Evolutionary conservation across 2,329 filamentous ascomycete genomes (phyloP).

Genomic region (Leptographium wingfieldii): DNA sequence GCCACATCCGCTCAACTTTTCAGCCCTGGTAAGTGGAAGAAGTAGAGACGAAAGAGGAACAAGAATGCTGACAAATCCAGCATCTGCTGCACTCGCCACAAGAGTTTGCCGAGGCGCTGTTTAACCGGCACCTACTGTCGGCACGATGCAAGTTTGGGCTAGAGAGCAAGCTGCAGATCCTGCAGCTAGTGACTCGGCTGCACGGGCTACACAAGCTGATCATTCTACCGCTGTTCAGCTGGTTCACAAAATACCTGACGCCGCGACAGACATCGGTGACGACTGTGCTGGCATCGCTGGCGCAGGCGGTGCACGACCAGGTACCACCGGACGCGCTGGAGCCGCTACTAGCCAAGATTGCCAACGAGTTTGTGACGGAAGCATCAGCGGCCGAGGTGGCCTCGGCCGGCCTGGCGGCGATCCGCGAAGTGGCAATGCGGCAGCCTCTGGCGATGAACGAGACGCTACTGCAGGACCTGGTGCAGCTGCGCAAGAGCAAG

Average conservation of each 20-base stretch:
- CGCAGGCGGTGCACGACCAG: constrained; percentile 80
- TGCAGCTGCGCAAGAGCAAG: constrained; percentile 93
- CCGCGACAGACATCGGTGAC: constrained; percentile 79
- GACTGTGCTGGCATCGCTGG: constrained; percentile 81
- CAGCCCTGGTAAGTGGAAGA: constrained; percentile 44
- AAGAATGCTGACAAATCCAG: constrained; percentile 3
- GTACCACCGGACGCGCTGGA: constrained; percentile 89
- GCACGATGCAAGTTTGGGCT: constrained; percentile 73
- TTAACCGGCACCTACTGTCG: constrained; percentile 82
- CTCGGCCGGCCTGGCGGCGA: constrained; percentile 78
- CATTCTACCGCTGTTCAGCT: constrained; percentile 83
- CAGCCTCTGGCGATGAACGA: constrained; percentile 96
- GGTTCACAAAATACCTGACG: constrained; percentile 86
- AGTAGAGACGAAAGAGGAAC: not conserved
- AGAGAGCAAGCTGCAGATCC: constrained; percentile 61
- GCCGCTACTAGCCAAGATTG: constrained; percentile 85
- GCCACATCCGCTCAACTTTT: constrained; percentile 87
- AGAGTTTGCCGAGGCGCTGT: constrained; percentile 80
- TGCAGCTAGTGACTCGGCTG: constrained; percentile 82
- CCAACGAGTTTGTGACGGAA: constrained; percentile 96
- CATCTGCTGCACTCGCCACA: constrained; percentile 92
- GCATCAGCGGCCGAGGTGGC: constrained; percentile 83
- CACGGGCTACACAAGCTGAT: constrained; percentile 89
- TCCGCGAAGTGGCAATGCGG: constrained; percentile 82
- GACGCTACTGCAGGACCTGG: constrained; percentile 86